Evolutionary conservation across 2,329 filamentous ascomycete species (phyloP).

Genomic region (Fusarium vanettenii): DNA sequence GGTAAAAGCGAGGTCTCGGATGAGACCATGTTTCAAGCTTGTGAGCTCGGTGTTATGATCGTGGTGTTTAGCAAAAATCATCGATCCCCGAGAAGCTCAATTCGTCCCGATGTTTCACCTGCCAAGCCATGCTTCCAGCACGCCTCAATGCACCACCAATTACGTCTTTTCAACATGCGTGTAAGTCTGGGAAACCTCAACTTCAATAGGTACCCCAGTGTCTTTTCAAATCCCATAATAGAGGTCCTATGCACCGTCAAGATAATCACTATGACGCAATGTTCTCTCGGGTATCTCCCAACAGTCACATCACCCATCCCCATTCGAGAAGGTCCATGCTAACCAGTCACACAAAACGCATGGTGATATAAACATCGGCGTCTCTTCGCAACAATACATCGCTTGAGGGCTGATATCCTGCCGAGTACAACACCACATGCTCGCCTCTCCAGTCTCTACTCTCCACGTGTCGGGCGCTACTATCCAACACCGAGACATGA

Average conservation of each 20-base stretch:
- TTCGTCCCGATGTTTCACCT: background rate
- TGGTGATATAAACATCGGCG: background rate
- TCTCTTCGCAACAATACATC: background rate
- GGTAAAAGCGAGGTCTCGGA: background rate
- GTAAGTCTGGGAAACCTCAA: background rate
- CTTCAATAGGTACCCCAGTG: background rate
- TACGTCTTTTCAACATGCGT: background rate
- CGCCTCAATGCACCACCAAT: background rate
- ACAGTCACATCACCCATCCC: background rate
- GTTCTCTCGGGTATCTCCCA: background rate
- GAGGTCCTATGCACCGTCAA: background rate
- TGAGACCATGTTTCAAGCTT: background rate
- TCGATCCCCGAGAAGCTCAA: background rate
- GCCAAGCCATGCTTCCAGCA: background rate
- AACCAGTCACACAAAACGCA: background rate
- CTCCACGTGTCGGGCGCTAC: background rate
- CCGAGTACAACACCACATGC: background rate
- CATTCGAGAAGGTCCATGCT: background rate
- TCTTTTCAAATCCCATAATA: background rate
- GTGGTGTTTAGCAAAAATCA: background rate
- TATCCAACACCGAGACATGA: background rate
- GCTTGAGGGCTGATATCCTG: background rate
- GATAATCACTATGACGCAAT: background rate
- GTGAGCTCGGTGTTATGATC: background rate
- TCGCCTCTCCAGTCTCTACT: background rate